These are phyloP conservation scores for Fusarium oxysporum DNA, from an alignment of 2,329 filamentous ascomycete genomes.

Conservation along the genomic window DNA sequence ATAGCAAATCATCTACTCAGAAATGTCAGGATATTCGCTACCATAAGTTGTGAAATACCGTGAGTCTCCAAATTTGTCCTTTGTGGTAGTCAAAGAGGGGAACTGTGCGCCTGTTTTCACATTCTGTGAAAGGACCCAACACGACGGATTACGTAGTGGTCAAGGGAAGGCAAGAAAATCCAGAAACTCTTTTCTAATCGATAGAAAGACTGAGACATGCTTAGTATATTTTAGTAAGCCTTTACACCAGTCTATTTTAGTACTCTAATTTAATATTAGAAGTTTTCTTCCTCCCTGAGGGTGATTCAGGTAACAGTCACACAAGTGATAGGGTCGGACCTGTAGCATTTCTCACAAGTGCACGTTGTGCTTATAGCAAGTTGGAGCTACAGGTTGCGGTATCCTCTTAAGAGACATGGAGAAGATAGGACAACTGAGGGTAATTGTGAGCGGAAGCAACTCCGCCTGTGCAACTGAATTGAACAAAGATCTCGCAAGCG, in stretches of 20 bases:
- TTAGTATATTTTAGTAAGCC: neutral
- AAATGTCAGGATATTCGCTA: accelerated
- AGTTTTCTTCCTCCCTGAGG: neutral
- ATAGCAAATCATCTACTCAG: neutral
- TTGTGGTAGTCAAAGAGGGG: accelerated
- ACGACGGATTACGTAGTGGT: neutral
- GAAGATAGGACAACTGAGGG: neutral
- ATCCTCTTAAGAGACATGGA: neutral
- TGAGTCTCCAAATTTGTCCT: neutral
- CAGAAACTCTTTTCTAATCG: accelerated
- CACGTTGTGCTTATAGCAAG: neutral
- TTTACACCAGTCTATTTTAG: neutral
- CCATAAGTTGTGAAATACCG: accelerated
- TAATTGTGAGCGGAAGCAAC: neutral
- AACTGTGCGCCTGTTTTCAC: neutral
- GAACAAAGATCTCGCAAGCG: too few relatives aligned
- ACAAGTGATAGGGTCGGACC: too few relatives aligned
- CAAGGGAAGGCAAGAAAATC: neutral
- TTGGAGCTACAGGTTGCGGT: neutral
- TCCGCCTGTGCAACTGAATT: neutral
- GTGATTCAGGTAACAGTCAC: neutral
- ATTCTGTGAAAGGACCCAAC: neutral
- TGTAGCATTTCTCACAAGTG: neutral
- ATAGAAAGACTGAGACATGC: accelerated
- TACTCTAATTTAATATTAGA: accelerated